Base-by-base conservation (phyloP, 2,329 filamentous ascomycete genomes). In the Alternaria sp. region DNA sequence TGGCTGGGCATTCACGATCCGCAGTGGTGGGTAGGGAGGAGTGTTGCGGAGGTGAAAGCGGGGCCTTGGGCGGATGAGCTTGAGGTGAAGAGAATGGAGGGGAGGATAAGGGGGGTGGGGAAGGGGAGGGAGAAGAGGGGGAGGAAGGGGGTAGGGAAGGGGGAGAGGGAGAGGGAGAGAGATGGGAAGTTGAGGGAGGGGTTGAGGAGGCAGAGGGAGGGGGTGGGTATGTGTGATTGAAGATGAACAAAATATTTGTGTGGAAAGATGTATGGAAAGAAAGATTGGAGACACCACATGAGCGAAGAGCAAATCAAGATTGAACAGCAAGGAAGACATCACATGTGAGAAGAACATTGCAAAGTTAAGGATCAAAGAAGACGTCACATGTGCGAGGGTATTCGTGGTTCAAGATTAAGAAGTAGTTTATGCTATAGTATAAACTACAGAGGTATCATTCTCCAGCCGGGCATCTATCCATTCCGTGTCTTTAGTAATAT, bases 21-120 rank as follows among this genome's bases (percentile, higher is more conserved):
- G 13, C 66, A 67, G 13, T 70, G 65, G 68, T 70, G 68, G 68
- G 28, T 62, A 8, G 61, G 59, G 4, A 67, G 59, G 54, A 49
- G 32, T 2, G 25, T 7, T 1, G 65, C 53, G 11, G 56, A 66
- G 43, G 46, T 67, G 32, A 66, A 62, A 26, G 68, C 65, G 3
- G 68, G 68, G 5, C 65, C 65, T 3, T 45, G 23, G 15, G 68
- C 62, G 7, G 54, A 61, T 3, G 52, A 53, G 19, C n/a, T 19
- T 6, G 68, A 69, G 15, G 40, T 67, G 0, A 44, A 15, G 21
- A 57, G 43, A 8, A 47, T 54, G 2, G 53, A 26, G 1, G 54
- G 30, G 9, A 23, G 43, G 10, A 5, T 63, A 4, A 57, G 50
- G 36, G 51, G 59, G 2, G 6, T 53, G 28, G 40, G 53, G 53